phyloP scores from a whole-genome alignment of 2,329 filamentous ascomycete species.

The Pseudocercospora crystallina region DNA sequence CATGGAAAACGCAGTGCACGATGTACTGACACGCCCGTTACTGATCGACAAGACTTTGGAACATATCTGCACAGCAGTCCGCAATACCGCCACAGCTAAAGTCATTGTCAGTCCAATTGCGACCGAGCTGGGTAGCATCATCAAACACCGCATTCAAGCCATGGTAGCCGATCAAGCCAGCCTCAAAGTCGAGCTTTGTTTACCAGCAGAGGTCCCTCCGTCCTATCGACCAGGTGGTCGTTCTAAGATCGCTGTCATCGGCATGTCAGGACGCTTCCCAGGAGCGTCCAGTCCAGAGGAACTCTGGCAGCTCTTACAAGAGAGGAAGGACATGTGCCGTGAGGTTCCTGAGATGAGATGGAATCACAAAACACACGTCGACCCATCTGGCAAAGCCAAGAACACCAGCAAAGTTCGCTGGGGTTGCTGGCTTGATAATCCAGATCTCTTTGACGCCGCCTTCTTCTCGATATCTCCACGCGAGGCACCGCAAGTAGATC shows the following conservation, averaged over 20 bases:
- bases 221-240: neutral
- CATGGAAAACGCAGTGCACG: constrained; percentile 1
- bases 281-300: constrained; percentile 17
- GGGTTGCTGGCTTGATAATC: constrained; percentile 38
- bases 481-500: constrained; percentile 25
- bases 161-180: too few relatives aligned
- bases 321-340: too few relatives aligned
- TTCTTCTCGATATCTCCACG: constrained; percentile 42
- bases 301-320: constrained; percentile 26
- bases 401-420: constrained; percentile 26
- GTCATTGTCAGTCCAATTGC: too few relatives aligned
- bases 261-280: constrained; percentile 22
- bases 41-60: too few relatives aligned
- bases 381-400: constrained; percentile 26
- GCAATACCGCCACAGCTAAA: too few relatives aligned
- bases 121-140: neutral
- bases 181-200: neutral
- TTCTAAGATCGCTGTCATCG: constrained; percentile 15
- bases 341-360: constrained; percentile 25
- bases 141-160: too few relatives aligned
- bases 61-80: too few relatives aligned
- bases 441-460: constrained; percentile 39
- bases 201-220: neutral
- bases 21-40: constrained; percentile 1
- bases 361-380: constrained; percentile 40